Evolutionary conservation across 441 rosid genomes (phyloP).

Genomic region (Corymbia calophylla): DNA sequence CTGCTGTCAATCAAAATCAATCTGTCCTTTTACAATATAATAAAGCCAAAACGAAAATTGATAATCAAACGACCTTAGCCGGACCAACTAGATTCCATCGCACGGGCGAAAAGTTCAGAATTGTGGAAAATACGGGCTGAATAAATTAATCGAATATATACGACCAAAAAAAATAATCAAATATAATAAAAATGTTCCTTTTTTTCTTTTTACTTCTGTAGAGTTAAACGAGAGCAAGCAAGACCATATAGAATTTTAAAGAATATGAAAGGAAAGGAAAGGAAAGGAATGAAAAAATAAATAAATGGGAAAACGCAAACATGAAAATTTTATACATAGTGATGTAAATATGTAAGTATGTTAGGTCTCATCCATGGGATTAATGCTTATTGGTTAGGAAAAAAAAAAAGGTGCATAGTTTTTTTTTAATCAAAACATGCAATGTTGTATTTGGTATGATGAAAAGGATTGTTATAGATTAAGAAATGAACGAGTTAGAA

Average conservation of each 20-base stretch:
- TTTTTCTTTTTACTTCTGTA: fast-evolving
- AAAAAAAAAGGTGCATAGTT: fast-evolving
- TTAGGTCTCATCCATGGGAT: not conserved
- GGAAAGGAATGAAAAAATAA: not conserved
- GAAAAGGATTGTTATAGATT: not conserved
- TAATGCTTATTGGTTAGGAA: not conserved
- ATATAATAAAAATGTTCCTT: too few relatives aligned
- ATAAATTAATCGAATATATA: not conserved
- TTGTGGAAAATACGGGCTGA: not conserved
- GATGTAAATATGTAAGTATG: not conserved
- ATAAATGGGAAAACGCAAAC: not conserved
- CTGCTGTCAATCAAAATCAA: not conserved
- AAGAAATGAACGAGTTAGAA: not conserved
- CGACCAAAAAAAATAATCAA: too few relatives aligned
- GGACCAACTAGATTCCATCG: not conserved
- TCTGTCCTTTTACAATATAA: not conserved
- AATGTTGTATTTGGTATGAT: not conserved
- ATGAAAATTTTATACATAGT: not conserved
- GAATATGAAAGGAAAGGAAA: not conserved
- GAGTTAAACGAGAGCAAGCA: not conserved
- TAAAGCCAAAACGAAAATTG: not conserved
- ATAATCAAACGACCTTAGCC: not conserved
- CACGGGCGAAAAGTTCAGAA: not conserved
- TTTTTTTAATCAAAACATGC: not conserved
- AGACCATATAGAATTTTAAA: not conserved